These are phyloP conservation scores for Metarhizium guizhouense DNA, from an alignment of 2,329 filamentous ascomycete species.

Conservation along the genomic window DNA sequence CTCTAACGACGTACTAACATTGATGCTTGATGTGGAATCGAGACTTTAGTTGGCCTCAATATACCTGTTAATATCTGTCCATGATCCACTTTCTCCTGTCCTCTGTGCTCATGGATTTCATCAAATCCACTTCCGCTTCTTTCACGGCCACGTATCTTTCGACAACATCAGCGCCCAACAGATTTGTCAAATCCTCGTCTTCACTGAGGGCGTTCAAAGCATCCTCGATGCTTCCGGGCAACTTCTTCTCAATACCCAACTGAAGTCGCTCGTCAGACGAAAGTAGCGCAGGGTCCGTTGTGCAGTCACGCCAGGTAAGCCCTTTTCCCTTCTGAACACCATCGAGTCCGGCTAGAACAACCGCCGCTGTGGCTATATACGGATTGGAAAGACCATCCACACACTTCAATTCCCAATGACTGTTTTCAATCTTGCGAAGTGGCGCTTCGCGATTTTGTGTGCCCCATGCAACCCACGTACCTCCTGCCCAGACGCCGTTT, in stretches of 20 bases:
- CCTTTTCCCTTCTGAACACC: conserved; percentile 20
- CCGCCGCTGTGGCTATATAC: conserved; percentile 47
- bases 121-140: conserved; percentile 39
- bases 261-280: conserved; percentile 35
- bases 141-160: conserved; percentile 51
- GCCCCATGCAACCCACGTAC: conserved; percentile 71
- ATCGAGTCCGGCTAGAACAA: conserved; percentile 22
- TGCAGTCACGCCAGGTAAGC: conserved; percentile 44
- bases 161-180: conserved; percentile 43
- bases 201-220: conserved; percentile 42
- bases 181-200: conserved; percentile 35
- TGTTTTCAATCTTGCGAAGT: conserved; percentile 54
- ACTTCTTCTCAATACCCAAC: conserved; percentile 42
- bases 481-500: conserved; percentile 70
- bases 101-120: conserved; percentile 33
- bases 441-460: conserved; percentile 72
- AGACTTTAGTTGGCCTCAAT: not conserved
- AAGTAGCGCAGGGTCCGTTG: conserved; percentile 42
- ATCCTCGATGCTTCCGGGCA: conserved; percentile 46
- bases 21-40: too few species aligned
- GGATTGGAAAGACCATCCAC: conserved; percentile 75
- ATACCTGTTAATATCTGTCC: conserved; percentile 43
- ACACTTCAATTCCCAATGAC: conserved; percentile 71
- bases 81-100: conserved; percentile 51
- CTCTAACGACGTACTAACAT: too few species aligned